Evolutionary conservation across 2,329 filamentous ascomycete species (phyloP).

Genomic region (Talaromyces atroroseus): DNA sequence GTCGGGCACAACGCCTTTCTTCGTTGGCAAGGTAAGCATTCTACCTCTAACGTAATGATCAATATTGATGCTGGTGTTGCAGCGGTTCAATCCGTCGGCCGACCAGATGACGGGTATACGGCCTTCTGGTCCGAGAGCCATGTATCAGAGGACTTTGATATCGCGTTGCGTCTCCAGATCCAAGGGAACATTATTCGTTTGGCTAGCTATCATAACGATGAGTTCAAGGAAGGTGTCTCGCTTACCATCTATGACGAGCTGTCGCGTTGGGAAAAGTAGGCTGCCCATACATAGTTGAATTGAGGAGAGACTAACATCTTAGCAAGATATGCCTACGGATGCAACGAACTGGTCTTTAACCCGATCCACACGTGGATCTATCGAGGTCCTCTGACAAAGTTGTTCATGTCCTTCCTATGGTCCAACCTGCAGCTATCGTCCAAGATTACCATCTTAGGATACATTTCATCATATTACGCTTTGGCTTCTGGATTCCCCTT

Average conservation of each 20-base stretch:
- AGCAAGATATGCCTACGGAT: conserved; percentile 59
- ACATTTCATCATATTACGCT: conserved; percentile 68
- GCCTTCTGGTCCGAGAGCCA: conserved; percentile 71
- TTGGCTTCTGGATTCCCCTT: conserved; percentile 63
- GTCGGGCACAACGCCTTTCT: conserved; percentile 74
- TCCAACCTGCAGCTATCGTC: conserved; percentile 57
- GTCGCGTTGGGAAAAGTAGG: conserved; percentile 70
- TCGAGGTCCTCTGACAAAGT: conserved; percentile 69
- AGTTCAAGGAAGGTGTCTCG: conserved; percentile 75
- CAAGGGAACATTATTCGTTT: conserved; percentile 63
- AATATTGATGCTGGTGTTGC: conserved; percentile 20
- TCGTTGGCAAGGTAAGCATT: conserved; percentile 49
- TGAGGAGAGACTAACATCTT: conserved; percentile 5
- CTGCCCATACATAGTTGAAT: conserved; percentile 44
- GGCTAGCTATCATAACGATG: conserved; percentile 62
- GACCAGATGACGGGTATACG: conserved; percentile 53
- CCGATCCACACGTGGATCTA: conserved; percentile 68
- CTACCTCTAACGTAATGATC: background rate
- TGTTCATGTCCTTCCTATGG: conserved; percentile 68
- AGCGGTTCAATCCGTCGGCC: conserved; percentile 55
- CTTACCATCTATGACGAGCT: conserved; percentile 80
- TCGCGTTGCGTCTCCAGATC: conserved; percentile 65
- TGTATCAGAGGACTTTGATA: conserved; percentile 74
- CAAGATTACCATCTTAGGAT: conserved; percentile 66
- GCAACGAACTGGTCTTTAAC: conserved; percentile 76